Evolutionary conservation across 352 stramenopile species (phyloP).

Genomic region (Phytophthora cajani): DNA sequence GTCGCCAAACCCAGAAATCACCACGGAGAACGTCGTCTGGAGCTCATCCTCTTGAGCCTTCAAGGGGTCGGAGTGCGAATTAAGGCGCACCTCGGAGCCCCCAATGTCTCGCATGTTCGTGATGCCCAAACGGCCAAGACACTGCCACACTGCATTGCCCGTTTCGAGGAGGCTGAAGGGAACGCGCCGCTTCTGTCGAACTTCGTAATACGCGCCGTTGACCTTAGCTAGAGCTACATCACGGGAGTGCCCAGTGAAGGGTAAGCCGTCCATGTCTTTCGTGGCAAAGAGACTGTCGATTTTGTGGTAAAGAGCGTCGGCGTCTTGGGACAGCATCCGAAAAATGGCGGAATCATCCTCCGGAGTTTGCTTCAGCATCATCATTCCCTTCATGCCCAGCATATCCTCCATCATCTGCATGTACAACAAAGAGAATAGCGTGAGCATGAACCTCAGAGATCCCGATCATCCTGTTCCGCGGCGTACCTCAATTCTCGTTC

Average conservation of each 20-base stretch:
- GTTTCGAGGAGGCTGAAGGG: slow-evolving; percentile 19
- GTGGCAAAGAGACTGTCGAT: slow-evolving; percentile 18
- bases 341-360: background rate
- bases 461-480: too few relatives aligned
- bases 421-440: background rate
- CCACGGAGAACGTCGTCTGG: background rate
- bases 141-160: slow-evolving; percentile 5
- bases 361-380: background rate
- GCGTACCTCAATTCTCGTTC: background rate
- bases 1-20: background rate
- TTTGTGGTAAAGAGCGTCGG: background rate
- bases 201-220: slow-evolving; percentile 25
- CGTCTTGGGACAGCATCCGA: background rate
- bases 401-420: slow-evolving; percentile 3
- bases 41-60: background rate
- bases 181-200: slow-evolving; percentile 17
- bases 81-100: background rate
- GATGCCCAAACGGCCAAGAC: slow-evolving; percentile 1
- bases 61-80: background rate
- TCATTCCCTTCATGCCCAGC: background rate
- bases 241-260: slow-evolving; percentile 3
- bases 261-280: slow-evolving; percentile 11
- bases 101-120: slow-evolving; percentile 3
- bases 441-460: background rate
- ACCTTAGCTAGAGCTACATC: background rate